Evolutionary conservation across 257 asterid species (phyloP), one percentile per base, ranked within the genome.

Genomic region (Agastache rugosa): DNA sequence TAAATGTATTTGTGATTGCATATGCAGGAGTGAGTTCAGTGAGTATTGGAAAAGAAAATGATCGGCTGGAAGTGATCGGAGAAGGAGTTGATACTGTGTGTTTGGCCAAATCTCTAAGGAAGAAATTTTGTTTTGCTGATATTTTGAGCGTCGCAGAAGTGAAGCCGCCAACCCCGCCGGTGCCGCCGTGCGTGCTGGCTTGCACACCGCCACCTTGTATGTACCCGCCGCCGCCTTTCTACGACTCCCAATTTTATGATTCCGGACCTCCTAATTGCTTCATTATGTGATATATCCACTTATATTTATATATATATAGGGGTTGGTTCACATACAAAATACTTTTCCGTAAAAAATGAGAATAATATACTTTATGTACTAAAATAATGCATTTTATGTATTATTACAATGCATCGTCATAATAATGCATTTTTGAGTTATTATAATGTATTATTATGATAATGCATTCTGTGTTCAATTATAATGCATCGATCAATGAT

Each of bases 91-190:
- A 85, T 27, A 66, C 67, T 0, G 80, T 75, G 41, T 12, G 48
- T 47, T 78, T 84, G 79, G 79, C 74, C 16, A 67, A 67, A 15
- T 81, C 73, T 6, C 63, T 84, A 1, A 71, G 78, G 73, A 79
- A 76, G 78, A 77, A 75, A 81, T 78, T 81, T 2, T 29, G 42
- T 1, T 63, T 67, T 4, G 84, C 83, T 11, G 29, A 34, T 2
- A 84, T 84, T 6, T 14, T 61, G 9, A 41, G 54, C 25, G 29
- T 84, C 4, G 74, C 39, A 29, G 76, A 73, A 17, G 80, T 60
- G 11, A 64, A 72, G 42, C 63, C 77, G 29, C 67, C 67, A 5
- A 8, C 12, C 0, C 6, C 23, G 45, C 23, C 14, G 29, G 4
- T 0, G 25, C n/a, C 37, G 35, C 62, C 31, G 34, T 14, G 62